These are phyloP conservation scores for Fusarium luffae DNA, from an alignment of 2,329 filamentous ascomycete genomes.

Conservation along the genomic window DNA sequence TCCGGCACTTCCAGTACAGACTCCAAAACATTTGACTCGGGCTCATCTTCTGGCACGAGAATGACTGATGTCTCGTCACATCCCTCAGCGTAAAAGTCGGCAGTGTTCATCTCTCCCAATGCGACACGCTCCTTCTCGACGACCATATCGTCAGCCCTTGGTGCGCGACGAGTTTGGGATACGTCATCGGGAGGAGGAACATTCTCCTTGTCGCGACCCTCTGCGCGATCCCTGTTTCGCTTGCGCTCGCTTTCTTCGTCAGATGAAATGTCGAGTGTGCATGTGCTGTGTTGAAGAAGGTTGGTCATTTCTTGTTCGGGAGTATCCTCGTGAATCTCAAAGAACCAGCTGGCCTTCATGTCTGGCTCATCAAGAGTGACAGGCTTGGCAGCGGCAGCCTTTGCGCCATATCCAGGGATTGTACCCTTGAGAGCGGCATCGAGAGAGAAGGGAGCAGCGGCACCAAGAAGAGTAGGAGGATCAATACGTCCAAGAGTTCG, in stretches of 20 bases:
- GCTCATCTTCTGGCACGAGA: constrained; percentile 69
- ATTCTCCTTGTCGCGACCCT: constrained; percentile 89
- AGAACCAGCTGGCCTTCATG: constrained; percentile 80
- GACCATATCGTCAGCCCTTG: constrained; percentile 63
- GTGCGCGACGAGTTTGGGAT: constrained; percentile 61
- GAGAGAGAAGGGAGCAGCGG: constrained; percentile 80
- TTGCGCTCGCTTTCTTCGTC: constrained; percentile 79
- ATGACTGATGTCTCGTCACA: constrained; percentile 72
- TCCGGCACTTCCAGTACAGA: constrained; percentile 1
- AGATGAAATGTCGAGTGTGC: constrained; percentile 86
- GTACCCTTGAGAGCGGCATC: constrained; percentile 85
- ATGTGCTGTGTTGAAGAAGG: constrained; percentile 89
- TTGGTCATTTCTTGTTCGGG: constrained; percentile 92
- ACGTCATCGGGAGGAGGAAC: constrained; percentile 78
- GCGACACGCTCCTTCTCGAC: constrained; percentile 73
- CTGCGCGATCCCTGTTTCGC: constrained; percentile 61
- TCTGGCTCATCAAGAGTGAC: constrained; percentile 56
- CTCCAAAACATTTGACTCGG: background rate
- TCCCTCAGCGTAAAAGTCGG: constrained; percentile 74
- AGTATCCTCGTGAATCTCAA: constrained; percentile 94
- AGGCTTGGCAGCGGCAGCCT: constrained; percentile 46
- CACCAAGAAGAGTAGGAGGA: constrained; percentile 67
- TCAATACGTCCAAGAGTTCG: constrained; percentile 76
- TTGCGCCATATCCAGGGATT: constrained; percentile 67
- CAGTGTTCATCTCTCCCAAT: constrained; percentile 73